phyloP scores from a whole-genome alignment of 2,329 filamentous ascomycete species.

The Thelonectria blattea region DNA sequence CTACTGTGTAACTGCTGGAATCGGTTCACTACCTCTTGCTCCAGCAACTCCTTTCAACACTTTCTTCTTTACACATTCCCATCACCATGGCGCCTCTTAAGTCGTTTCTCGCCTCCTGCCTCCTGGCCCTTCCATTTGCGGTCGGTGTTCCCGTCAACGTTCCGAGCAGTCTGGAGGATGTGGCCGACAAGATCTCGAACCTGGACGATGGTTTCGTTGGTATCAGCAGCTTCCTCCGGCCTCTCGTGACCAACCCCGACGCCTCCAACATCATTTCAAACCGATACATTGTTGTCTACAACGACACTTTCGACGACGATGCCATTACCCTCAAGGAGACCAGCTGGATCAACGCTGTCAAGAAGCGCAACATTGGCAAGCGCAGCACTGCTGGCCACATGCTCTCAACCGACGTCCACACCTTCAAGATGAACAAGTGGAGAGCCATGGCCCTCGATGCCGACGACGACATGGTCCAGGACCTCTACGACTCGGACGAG shows the following conservation, averaged over 20 bases:
- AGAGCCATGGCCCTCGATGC: conserved; percentile 60
- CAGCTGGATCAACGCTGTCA: conserved; percentile 54
- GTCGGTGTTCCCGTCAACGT: conserved; percentile 35
- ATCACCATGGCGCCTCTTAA: conserved; percentile 38
- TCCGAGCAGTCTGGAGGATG: conserved; percentile 22
- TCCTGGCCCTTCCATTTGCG: conserved; percentile 37
- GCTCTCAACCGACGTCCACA: conserved; percentile 55
- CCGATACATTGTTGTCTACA: conserved; percentile 71
- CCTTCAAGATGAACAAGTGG: conserved; percentile 57
- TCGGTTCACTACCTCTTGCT: conserved; percentile 35
- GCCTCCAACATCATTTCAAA: conserved; percentile 58
- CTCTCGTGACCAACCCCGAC: conserved; percentile 56
- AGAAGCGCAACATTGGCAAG: conserved; percentile 64
- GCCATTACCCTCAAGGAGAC: conserved; percentile 57
- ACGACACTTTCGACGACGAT: conserved; percentile 56
- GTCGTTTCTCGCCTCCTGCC: conserved; percentile 34
- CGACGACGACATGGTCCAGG: conserved; percentile 55
- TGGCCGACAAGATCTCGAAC: conserved; percentile 24
- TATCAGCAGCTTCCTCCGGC: conserved; percentile 41
- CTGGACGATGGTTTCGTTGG: conserved; percentile 27
- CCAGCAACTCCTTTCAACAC: conserved; percentile 17
- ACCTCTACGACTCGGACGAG: conserved; percentile 55
- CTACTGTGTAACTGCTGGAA: conserved; percentile 39
- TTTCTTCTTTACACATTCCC: conserved; percentile 16
- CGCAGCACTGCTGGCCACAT: conserved; percentile 53